Conservation (phyloP, 257 asterid species). For the Agastache rugosa region DNA sequence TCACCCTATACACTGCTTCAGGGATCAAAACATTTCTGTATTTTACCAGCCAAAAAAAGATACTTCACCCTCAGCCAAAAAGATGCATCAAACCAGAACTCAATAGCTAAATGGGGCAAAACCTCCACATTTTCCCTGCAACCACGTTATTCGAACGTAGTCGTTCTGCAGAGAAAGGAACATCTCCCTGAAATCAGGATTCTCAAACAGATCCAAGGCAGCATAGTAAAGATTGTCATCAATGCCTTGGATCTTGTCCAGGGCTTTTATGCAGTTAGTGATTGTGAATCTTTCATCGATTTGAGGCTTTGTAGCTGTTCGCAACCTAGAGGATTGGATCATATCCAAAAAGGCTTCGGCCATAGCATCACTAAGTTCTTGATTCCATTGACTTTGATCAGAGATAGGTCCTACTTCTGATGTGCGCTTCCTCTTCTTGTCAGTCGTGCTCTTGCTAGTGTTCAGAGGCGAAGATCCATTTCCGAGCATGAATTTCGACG, state of each 20-base stretch:
- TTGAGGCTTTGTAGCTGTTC: constrained; percentile 42
- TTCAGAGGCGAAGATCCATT: constrained; percentile 52
- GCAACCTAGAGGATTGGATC: constrained; percentile 68
- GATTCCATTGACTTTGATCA: constrained; percentile 53
- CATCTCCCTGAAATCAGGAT: constrained; percentile 68
- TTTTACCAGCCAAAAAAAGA: constrained; percentile 5
- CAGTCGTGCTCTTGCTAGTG: constrained; percentile 45
- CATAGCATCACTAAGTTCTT: constrained; percentile 60
- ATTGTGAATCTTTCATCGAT: constrained; percentile 61
- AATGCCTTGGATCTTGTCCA: constrained; percentile 82
- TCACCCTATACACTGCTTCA: not conserved
- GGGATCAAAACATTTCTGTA: constrained; percentile 20
- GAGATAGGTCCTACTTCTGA: constrained; percentile 52
- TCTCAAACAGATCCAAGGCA: constrained; percentile 81
- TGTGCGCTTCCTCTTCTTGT: constrained; percentile 76
- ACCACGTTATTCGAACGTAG: constrained; percentile 62
- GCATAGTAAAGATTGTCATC: constrained; percentile 70
- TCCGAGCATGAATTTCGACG: constrained; percentile 48
- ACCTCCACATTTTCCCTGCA: constrained; percentile 68
- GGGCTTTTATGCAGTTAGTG: constrained; percentile 67
- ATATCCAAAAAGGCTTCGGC: constrained; percentile 65
- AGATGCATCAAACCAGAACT: not conserved
- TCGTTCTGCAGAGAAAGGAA: constrained; percentile 66
- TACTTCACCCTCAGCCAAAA: not conserved
- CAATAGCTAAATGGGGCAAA: constrained; percentile 40